Conservation (phyloP, 1,284 basidiomycete genomes). For the Afroboletus lepidellus region DNA sequence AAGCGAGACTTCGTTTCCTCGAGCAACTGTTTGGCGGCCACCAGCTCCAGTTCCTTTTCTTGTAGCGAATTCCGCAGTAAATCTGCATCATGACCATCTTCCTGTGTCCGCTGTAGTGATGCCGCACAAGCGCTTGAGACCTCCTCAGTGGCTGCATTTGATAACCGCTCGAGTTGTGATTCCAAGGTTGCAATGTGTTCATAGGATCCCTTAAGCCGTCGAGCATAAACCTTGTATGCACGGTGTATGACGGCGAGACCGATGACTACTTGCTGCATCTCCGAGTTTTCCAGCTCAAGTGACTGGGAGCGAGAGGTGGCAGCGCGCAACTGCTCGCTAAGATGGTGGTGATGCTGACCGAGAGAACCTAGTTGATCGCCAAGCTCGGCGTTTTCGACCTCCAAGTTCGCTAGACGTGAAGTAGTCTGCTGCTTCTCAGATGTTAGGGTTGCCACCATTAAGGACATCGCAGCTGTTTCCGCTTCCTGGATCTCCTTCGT, state of each 20-base stretch:
- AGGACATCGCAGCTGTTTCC: conserved; percentile 22
- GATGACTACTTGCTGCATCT: conserved; percentile 29
- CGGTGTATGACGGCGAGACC: conserved; percentile 35
- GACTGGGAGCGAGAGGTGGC: conserved; percentile 6
- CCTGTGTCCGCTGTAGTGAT: conserved; percentile 4
- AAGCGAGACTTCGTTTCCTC: conserved; percentile 20
- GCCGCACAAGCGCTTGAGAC: neutral
- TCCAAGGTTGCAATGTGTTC: conserved; percentile 15
- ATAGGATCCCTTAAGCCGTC: conserved; percentile 12
- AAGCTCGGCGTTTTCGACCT: conserved; percentile 19
- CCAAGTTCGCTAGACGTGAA: conserved; percentile 14
- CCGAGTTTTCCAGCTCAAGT: conserved; percentile 14
- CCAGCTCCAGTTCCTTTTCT: conserved; percentile 24
- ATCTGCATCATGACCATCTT: conserved; percentile 4
- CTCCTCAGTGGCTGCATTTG: conserved; percentile 3
- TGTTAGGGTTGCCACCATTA: conserved; percentile 13
- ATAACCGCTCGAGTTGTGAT: conserved; percentile 14
- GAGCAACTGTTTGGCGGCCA: conserved; percentile 9
- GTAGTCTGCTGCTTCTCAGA: conserved; percentile 14
- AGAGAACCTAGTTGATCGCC: conserved; percentile 16
- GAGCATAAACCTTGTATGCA: conserved; percentile 16
- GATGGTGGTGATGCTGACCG: conserved; percentile 5
- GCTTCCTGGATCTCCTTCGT: conserved; percentile 9
- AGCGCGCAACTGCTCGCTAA: conserved; percentile 13
- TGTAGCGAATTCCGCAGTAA: conserved; percentile 22